These are phyloP conservation scores for Calocera cornea DNA, from an alignment of 768 basidiomycete genomes.

Conservation along the genomic window DNA sequence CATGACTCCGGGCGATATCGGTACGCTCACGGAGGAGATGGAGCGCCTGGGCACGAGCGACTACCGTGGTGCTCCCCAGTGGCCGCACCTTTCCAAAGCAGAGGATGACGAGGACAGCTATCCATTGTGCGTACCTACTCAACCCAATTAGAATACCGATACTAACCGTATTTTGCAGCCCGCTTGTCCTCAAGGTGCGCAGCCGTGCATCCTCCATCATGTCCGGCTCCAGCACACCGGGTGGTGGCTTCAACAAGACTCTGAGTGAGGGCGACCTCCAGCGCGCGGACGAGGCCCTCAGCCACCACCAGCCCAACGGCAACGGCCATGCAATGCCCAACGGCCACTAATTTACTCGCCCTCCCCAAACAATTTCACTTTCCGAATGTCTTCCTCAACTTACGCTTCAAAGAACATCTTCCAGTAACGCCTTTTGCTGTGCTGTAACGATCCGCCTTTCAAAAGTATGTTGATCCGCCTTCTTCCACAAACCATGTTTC, in stretches of 20 bases:
- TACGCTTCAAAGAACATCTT: neutral
- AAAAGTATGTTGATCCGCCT: neutral
- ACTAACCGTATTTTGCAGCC: slow-evolving; percentile 35
- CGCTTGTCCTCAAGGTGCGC: slow-evolving; percentile 78
- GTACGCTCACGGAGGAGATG: slow-evolving; percentile 90
- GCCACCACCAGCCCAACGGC: slow-evolving; percentile 19
- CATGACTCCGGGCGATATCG: slow-evolving; percentile 88
- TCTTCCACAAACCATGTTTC: neutral
- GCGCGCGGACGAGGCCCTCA: slow-evolving; percentile 75
- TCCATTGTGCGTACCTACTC: slow-evolving; percentile 51
- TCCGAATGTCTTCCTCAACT: neutral
- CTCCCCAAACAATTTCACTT: neutral
- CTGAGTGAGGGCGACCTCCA: slow-evolving; percentile 77
- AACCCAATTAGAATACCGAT: neutral
- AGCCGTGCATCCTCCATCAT: slow-evolving; percentile 66
- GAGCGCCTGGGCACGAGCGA: slow-evolving; percentile 75
- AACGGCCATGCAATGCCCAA: slow-evolving; percentile 4
- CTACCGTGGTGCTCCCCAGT: slow-evolving; percentile 50
- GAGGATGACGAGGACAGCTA: slow-evolving; percentile 87
- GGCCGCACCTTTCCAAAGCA: slow-evolving; percentile 36
- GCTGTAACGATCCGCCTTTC: neutral
- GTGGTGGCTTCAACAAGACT: slow-evolving; percentile 63
- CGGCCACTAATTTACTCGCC: neutral
- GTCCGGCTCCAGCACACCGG: slow-evolving; percentile 70
- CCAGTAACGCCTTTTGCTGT: neutral